phyloP scores from a whole-genome alignment of 352 stramenopile species.

The Achlya hypogyna region DNA sequence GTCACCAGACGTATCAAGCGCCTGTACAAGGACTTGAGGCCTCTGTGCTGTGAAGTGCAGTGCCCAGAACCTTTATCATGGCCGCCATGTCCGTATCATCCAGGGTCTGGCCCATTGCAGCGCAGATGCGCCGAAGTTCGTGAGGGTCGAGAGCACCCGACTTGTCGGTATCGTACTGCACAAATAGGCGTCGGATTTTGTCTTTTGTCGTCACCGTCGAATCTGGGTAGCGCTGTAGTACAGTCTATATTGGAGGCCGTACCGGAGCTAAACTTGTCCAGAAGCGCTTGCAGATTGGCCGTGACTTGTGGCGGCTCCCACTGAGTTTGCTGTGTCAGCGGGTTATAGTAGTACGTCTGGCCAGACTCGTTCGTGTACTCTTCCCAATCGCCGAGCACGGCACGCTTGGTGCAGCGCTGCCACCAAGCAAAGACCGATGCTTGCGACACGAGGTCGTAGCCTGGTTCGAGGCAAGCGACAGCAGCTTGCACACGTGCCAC shows the following conservation, averaged over 20 bases:
- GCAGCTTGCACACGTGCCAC: background rate
- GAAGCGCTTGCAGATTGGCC: constrained; percentile 37
- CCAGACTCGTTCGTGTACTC: constrained; percentile 33
- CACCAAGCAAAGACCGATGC: constrained; percentile 30
- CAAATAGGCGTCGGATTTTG: constrained; percentile 54
- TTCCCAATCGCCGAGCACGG: constrained; percentile 47
- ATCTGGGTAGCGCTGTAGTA: background rate
- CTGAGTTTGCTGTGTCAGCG: constrained; percentile 40
- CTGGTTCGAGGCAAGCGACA: background rate
- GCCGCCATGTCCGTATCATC: constrained; percentile 36
- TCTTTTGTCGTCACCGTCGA: constrained; percentile 32
- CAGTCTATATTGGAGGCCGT: too few relatives aligned
- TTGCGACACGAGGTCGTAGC: background rate
- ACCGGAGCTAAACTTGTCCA: constrained; percentile 30
- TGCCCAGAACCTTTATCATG: constrained; percentile 31
- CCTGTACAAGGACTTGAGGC: constrained; percentile 1
- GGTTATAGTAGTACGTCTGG: constrained; percentile 58
- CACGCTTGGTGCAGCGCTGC: constrained; percentile 32
- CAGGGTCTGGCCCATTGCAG: constrained; percentile 27
- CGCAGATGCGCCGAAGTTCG: constrained; percentile 42
- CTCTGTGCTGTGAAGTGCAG: background rate
- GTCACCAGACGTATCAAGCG: constrained; percentile 52
- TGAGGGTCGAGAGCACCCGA: constrained; percentile 36
- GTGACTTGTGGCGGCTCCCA: constrained; percentile 57
- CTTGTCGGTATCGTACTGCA: constrained; percentile 56